Percentiles rank a stretch among this genome's conserved stretches.
phyloP scores from a whole-genome alignment of 768 basidiomycete genomes.

The Agrocybe pediades region DNA sequence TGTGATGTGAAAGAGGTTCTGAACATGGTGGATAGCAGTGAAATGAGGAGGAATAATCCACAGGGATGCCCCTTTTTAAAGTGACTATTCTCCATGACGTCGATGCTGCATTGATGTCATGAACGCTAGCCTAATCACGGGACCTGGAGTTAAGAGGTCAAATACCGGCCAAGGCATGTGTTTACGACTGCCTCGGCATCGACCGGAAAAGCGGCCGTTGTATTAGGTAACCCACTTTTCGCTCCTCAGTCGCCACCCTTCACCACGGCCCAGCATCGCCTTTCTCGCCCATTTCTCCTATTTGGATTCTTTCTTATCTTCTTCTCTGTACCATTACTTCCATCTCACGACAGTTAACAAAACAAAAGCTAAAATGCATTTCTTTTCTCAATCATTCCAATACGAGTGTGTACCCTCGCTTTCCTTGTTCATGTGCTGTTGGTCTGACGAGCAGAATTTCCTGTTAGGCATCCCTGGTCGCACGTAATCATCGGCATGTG shows the following conservation, averaged over 20 bases:
- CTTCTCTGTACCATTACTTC: slow-evolving; percentile 33
- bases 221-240: slow-evolving; percentile 17
- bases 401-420: slow-evolving; percentile 67
- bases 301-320: slow-evolving; percentile 14
- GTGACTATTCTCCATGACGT: slow-evolving; percentile 15
- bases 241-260: slow-evolving; percentile 9
- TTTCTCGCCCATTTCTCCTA: slow-evolving; percentile 6
- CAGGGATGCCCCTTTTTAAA: slow-evolving; percentile 3
- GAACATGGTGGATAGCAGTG: slow-evolving; percentile 16
- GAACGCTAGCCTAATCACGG: neutral
- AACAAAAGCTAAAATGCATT: slow-evolving; percentile 78
- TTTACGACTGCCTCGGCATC: slow-evolving; percentile 15
- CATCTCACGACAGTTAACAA: slow-evolving; percentile 13
- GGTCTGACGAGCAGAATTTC: slow-evolving; percentile 11
- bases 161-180: slow-evolving; percentile 7
- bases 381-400: slow-evolving; percentile 82
- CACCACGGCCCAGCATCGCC: slow-evolving; percentile 10
- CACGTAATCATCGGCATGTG: slow-evolving; percentile 93
- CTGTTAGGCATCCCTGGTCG: slow-evolving; percentile 79
- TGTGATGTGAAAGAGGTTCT: slow-evolving; percentile 12
- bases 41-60: neutral
- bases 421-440: slow-evolving; percentile 9
- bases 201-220: slow-evolving; percentile 8
- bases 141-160: neutral
- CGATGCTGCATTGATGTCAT: slow-evolving; percentile 1